Base-by-base conservation (phyloP, 495 filamentous ascomycete species). In the Hypomontagnella monticulosa region DNA sequence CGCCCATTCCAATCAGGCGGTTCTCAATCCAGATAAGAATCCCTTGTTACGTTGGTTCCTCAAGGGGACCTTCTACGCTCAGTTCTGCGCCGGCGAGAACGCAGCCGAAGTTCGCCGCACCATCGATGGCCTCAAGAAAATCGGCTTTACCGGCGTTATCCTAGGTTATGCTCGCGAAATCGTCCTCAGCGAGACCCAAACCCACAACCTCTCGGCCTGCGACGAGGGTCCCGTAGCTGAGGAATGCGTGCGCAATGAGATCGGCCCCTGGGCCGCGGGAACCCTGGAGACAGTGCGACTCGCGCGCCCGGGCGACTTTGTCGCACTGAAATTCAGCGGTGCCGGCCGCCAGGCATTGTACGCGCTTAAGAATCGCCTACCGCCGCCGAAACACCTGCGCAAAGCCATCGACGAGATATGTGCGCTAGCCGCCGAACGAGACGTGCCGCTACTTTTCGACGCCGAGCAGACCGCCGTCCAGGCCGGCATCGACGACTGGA, bases 251-350 rank as follows among this genome's bases (percentile, higher is more conserved):
- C 75, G 75, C 10, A 81, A 79, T 27, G 91, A 93, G 67, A 86
- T 96, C 51, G 79, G 81, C 57, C 82, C 81, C 27, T 97, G 93
- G 93, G 80, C 86, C 33, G 80, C 86, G 36, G 91, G 92, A 4
- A 91, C 90, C 4, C 65, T 93, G 52, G 85, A 89, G 63, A 95
- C 92, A 0, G 88, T 97, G 4, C 79, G 84, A 12, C 87, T 96
- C 78, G 85, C 90, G 0, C 80, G 83, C 36, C 80, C 84, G 5
- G 91, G 90, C 4, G 93, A 97, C 70, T 97, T 93, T 71, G 88
- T 97, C 30, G 93, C 91, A 1, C 75, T 97, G 54, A 98, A 98
- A 82, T 95, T 95, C 78, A 93, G 91, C 15, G 94, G 94, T n/a
- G 93, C 93, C 61, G 94, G 94, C 12, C 79, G 79, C n/a, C 87